These are phyloP conservation scores for Cladorrhinum samala DNA, from an alignment of 495 filamentous ascomycete species.

Conservation along the genomic window DNA sequence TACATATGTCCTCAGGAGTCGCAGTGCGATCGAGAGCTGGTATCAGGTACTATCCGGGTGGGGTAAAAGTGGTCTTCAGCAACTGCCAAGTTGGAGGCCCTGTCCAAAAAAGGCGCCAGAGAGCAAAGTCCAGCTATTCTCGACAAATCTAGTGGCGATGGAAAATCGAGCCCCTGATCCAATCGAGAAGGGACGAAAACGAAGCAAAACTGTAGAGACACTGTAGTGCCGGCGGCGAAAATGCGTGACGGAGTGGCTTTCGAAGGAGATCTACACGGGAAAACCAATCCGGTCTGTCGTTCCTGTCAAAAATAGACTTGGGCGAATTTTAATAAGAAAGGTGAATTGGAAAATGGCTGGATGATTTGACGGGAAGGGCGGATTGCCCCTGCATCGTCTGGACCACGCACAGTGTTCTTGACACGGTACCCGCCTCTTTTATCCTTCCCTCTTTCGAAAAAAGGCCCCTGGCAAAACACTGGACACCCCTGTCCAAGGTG, in stretches of 20 bases:
- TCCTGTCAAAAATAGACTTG: no score
- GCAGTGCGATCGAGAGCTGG: neutral
- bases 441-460: neutral
- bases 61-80: neutral
- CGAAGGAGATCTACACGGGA: no score
- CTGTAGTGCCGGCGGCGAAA: no score
- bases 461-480: slow-evolving; percentile 6
- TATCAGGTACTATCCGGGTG: neutral
- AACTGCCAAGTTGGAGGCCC: slow-evolving; percentile 4
- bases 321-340: no score
- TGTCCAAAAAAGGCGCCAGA: neutral
- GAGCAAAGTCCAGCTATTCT: neutral
- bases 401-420: neutral
- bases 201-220: no score
- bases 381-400: no score
- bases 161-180: neutral
- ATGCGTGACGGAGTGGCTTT: no score
- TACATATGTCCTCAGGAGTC: slow-evolving; percentile 14
- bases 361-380: no score
- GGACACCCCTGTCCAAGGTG: slow-evolving; percentile 3
- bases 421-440: neutral
- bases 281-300: no score
- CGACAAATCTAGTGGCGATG: neutral
- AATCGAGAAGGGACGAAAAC: neutral
- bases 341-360: no score